Percentiles rank a stretch among this genome's conserved stretches.
Evolutionary conservation across 2,329 filamentous ascomycete genomes (phyloP).

Genomic region (Plenodomus biglobosus): DNA sequence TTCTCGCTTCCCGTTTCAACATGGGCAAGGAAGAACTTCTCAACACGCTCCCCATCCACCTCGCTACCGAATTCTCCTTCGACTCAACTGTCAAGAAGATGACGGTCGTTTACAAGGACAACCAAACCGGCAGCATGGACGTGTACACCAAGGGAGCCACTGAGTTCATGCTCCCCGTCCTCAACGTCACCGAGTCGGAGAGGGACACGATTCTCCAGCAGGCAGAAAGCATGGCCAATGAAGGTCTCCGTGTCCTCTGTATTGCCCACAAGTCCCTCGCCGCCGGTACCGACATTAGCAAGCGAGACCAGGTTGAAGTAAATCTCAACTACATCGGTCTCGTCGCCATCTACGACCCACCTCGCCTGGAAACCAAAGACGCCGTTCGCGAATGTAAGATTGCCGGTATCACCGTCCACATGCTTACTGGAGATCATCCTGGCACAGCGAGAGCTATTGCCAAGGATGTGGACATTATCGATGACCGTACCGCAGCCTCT

Average conservation of each 20-base stretch:
- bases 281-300: slow-evolving; percentile 29
- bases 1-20: slow-evolving; percentile 44
- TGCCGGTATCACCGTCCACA: slow-evolving; percentile 53
- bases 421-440: slow-evolving; percentile 53
- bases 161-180: slow-evolving; percentile 40
- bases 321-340: slow-evolving; percentile 76
- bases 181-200: slow-evolving; percentile 35
- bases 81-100: slow-evolving; percentile 47
- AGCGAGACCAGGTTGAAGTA: slow-evolving; percentile 65
- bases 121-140: slow-evolving; percentile 30
- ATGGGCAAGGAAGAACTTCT: slow-evolving; percentile 39
- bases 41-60: slow-evolving; percentile 29
- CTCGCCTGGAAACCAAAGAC: slow-evolving; percentile 73
- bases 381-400: slow-evolving; percentile 50
- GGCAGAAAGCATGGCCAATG: slow-evolving; percentile 42
- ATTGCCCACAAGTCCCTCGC: slow-evolving; percentile 41
- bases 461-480: slow-evolving; percentile 49
- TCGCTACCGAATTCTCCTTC: slow-evolving; percentile 44
- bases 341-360: slow-evolving; percentile 83
- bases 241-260: slow-evolving; percentile 44
- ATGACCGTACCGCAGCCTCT: slow-evolving; percentile 25
- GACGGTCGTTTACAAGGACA: slow-evolving; percentile 44
- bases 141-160: slow-evolving; percentile 45
- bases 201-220: slow-evolving; percentile 29
- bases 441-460: slow-evolving; percentile 52